phyloP scores from a whole-genome alignment of 2,329 filamentous ascomycete genomes.

The Ophiostoma piceae region DNA sequence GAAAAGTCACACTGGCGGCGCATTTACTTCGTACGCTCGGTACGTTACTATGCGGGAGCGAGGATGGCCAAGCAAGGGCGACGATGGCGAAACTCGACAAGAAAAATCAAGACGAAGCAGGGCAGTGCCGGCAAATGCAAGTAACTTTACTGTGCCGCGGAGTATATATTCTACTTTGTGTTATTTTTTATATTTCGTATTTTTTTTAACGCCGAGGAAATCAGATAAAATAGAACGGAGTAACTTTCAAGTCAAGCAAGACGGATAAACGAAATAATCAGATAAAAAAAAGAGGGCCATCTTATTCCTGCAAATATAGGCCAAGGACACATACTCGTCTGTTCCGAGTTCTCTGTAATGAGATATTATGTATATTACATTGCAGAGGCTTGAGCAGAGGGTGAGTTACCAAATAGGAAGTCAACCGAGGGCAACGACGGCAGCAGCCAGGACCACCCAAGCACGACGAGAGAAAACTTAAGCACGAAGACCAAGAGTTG shows the following conservation, averaged over 20 bases:
- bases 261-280: not conserved
- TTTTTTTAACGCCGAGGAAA: not conserved
- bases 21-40: too few relatives aligned
- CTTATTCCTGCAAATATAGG: not conserved
- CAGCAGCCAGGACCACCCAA: not conserved
- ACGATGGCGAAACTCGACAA: not conserved
- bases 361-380: too few relatives aligned
- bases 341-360: too few relatives aligned
- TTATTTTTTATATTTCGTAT: not conserved
- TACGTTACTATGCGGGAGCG: not conserved
- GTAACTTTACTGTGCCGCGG: not conserved
- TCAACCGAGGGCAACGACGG: slow-evolving; percentile 6
- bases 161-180: not conserved
- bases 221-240: not conserved
- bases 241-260: not conserved
- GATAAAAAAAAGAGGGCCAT: not conserved
- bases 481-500: not conserved
- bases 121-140: not conserved
- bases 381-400: too few relatives aligned
- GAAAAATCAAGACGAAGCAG: slow-evolving; percentile 14
- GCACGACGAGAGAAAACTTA: not conserved
- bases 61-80: not conserved
- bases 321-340: not conserved
- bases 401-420: not conserved
- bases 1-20: not conserved